These are phyloP conservation scores for Hymenoscyphus fraxineus DNA, from an alignment of 2,329 filamentous ascomycete genomes.

Conservation along the genomic window DNA sequence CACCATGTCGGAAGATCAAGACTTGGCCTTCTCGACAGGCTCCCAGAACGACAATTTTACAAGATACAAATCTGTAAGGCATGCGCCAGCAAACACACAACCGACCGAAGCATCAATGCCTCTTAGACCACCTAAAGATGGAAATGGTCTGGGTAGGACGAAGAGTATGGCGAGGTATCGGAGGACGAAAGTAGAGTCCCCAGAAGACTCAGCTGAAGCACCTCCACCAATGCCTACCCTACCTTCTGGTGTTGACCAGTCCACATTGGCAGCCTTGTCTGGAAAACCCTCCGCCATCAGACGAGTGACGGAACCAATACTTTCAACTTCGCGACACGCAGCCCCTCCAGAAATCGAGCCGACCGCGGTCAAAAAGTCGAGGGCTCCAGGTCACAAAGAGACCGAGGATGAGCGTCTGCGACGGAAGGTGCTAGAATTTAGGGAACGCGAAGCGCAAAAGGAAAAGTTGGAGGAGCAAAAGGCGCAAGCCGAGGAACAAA, in stretches of 20 bases:
- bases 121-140: constrained; percentile 31
- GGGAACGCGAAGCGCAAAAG: constrained; percentile 20
- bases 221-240: constrained; percentile 16
- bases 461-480: constrained; percentile 7
- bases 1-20: constrained; percentile 25
- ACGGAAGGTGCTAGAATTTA: constrained; percentile 20
- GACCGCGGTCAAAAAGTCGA: not conserved
- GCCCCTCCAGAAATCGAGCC: constrained; percentile 1
- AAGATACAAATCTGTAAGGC: constrained; percentile 55
- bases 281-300: constrained; percentile 10
- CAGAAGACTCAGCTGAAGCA: constrained; percentile 8
- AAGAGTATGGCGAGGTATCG: constrained; percentile 40
- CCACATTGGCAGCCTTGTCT: constrained; percentile 3
- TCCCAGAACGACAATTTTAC: constrained; percentile 44
- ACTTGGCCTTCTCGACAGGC: constrained; percentile 11
- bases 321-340: constrained; percentile 8
- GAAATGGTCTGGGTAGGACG: constrained; percentile 31
- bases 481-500: constrained; percentile 5
- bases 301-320: constrained; percentile 21
- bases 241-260: constrained; percentile 9
- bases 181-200: constrained; percentile 22
- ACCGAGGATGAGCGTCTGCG: constrained; percentile 24
- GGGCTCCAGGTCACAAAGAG: constrained; percentile 13
- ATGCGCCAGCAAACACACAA: constrained; percentile 31
- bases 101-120: constrained; percentile 22